phyloP scores from a whole-genome alignment of 2,329 filamentous ascomycete genomes.

The Colletotrichum eleusines region DNA sequence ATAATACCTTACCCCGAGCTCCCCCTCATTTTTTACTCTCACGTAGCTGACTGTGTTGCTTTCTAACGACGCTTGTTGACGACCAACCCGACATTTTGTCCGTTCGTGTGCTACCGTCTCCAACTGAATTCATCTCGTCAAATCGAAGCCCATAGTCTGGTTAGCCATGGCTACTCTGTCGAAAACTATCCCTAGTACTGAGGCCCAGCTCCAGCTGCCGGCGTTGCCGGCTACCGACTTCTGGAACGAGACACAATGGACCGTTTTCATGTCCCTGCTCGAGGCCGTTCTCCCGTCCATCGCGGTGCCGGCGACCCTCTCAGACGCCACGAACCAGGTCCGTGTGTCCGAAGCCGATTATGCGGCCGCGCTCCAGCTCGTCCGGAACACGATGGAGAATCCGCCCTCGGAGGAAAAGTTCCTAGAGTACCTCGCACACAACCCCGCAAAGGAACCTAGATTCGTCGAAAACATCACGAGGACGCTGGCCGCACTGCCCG shows the following conservation, averaged over 20 bases:
- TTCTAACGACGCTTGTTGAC: neutral
- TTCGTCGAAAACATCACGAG: constrained; percentile 65
- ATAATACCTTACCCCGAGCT: constrained; percentile 33
- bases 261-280: constrained; percentile 64
- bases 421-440: constrained; percentile 65
- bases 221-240: constrained; percentile 49
- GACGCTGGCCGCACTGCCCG: constrained; percentile 53
- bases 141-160: neutral
- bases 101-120: neutral
- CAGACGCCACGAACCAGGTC: constrained; percentile 57
- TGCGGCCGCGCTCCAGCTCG: constrained; percentile 56
- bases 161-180: constrained; percentile 28
- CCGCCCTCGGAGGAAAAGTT: constrained; percentile 59
- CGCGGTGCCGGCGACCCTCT: constrained; percentile 54
- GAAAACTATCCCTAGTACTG: constrained; percentile 15
- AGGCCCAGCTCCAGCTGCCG: constrained; percentile 28
- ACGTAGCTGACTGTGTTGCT: neutral
- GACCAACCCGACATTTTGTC: neutral
- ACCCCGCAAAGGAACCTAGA: constrained; percentile 62
- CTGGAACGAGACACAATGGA: constrained; percentile 65
- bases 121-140: neutral
- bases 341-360: constrained; percentile 64
- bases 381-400: constrained; percentile 52
- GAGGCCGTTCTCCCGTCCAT: constrained; percentile 73
- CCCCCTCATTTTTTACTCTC: constrained; percentile 10